Percentiles rank a stretch among this genome's conserved stretches.
These are phyloP conservation scores for Fraxinus baroniana DNA, from an alignment of 305 asterid genomes.

Conservation along the genomic window DNA sequence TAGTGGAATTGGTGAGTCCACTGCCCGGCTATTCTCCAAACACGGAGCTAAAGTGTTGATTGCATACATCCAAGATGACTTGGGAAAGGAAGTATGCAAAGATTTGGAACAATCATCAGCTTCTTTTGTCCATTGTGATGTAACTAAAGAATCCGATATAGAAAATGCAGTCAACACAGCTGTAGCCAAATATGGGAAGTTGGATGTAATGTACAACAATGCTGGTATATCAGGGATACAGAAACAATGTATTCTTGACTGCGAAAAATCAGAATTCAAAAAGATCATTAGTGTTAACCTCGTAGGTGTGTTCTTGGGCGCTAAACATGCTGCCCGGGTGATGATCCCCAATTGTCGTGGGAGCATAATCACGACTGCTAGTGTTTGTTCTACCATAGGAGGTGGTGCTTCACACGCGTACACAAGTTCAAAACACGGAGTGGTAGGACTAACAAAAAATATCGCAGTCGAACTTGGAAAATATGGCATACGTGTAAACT, in stretches of 20 bases:
- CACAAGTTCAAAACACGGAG: slow-evolving; percentile 26
- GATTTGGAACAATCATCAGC: not conserved
- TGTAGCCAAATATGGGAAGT: not conserved
- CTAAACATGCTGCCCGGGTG: slow-evolving; percentile 2
- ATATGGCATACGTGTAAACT: slow-evolving; percentile 18
- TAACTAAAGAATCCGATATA: not conserved
- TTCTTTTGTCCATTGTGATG: not conserved
- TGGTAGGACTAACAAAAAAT: slow-evolving; percentile 21
- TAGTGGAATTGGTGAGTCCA: slow-evolving; percentile 8
- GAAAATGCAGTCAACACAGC: not conserved
- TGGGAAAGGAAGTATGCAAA: not conserved
- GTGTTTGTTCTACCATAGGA: not conserved
- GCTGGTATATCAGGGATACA: not conserved
- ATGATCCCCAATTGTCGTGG: not conserved
- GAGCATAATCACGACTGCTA: not conserved
- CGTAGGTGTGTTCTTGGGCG: not conserved
- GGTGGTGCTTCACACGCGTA: slow-evolving; percentile 22
- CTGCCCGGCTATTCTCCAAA: not conserved
- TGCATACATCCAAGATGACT: slow-evolving; percentile 6
- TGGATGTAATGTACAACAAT: slow-evolving; percentile 7
- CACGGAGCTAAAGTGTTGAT: slow-evolving; percentile 1
- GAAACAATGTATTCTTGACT: not conserved
- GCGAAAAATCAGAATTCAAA: not conserved
- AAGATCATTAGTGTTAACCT: slow-evolving; percentile 7
- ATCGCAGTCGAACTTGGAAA: slow-evolving; percentile 22